Evolutionary conservation across 148 eudicot genomes (phyloP).

Genomic region (Rhododendron ovatum): DNA sequence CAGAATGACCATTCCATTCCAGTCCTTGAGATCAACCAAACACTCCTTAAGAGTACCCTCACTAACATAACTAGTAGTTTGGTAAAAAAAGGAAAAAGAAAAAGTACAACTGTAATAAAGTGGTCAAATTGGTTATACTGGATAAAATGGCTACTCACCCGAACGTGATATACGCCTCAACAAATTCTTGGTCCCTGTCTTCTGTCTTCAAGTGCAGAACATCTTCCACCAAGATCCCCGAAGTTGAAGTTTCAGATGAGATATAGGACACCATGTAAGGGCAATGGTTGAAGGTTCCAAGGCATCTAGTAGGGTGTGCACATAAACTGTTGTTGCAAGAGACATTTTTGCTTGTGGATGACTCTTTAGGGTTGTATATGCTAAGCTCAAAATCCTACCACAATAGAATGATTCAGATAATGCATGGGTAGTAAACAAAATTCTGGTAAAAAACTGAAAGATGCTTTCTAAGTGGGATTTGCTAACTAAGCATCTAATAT

Average conservation of each 20-base stretch:
- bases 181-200: constrained; percentile 5
- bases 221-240: constrained; percentile 54
- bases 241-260: constrained; percentile 89
- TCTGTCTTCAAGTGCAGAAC: constrained; percentile 11
- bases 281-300: constrained; percentile 40
- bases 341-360: constrained; percentile 80
- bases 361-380: constrained; percentile 65
- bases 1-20: background rate
- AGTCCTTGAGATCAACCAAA: background rate
- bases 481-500: background rate
- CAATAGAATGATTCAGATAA: background rate
- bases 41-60: background rate
- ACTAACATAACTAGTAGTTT: background rate
- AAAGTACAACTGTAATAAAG: background rate
- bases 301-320: constrained; percentile 1
- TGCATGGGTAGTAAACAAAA: background rate
- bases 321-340: constrained; percentile 33
- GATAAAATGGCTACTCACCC: constrained; percentile 53
- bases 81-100: background rate
- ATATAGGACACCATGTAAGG: constrained; percentile 84
- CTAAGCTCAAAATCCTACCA: constrained; percentile 85
- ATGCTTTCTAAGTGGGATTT: background rate
- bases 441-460: background rate
- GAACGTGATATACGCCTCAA: constrained; percentile 65
- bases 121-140: background rate